Evolutionary conservation across 2,329 filamentous ascomycete genomes (phyloP), one percentile per base, ranked within the genome.

Genomic region (Macrophomina pseudophaseolina): DNA sequence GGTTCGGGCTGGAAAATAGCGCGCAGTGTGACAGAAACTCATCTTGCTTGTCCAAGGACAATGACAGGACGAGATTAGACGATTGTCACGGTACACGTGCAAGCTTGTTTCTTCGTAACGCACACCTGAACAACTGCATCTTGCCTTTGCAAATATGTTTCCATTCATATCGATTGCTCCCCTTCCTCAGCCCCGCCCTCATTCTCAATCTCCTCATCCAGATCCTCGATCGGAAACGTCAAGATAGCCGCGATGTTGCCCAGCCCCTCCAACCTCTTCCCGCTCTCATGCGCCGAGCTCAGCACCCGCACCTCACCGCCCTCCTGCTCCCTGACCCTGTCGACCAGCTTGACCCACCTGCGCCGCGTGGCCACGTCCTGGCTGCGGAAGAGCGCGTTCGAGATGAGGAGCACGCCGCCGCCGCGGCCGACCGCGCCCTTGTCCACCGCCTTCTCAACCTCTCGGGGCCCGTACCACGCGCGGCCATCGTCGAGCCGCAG

Each of bases 221-320:
- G 82, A 71, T 96, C 93, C 18, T 87, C 81, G 44, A 98, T 85
- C 0, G 95, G 94, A 76, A 94, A 99, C 12, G 94, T 97, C 69
- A 97, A 81, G 33, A 97, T 90, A 1, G 93, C 93, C 16, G 94
- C 95, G 69, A 99, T 90, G 18, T 93, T 91, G 1, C 95, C 94
- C 68, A 98, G 78, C 12, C 89, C 91, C 71, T 94, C 92, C 14
- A 99, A 80, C 68, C 93, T 84, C 80, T 91, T 90, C 0, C 95
- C 95, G 76, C 94, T 97, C 81, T 97, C 94, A 78, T 98, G 94
- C 74, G 96, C 91, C 73, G 91, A 94, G 78, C 94, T 98, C 33
- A 98, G 80, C n/a, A 98, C 87, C 64, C 92, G 85, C 0, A 93
- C 92, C 70, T 97, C 93, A 1, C 94, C 95, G 5, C 94, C 95